Percentiles rank a stretch among this genome's conserved stretches.
phyloP scores from a whole-genome alignment of 768 basidiomycete species.

The Suillus tomentosus region DNA sequence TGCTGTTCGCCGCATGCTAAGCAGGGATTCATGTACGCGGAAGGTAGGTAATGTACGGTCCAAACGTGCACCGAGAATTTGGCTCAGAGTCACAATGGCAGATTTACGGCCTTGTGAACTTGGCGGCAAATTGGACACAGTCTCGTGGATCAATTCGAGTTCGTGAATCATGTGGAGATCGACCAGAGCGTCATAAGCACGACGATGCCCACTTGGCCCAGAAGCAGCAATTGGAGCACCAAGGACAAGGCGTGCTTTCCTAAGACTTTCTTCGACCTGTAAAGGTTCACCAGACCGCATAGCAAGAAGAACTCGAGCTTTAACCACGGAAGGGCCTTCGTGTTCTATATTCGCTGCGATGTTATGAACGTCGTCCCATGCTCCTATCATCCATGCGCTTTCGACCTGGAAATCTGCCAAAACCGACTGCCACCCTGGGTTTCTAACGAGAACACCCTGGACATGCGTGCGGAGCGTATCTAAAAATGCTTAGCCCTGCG shows the following conservation, averaged over 20 bases:
- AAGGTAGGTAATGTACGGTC: conserved; percentile 84
- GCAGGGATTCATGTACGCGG: conserved; percentile 81
- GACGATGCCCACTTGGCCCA: conserved; percentile 77
- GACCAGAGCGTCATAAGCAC: conserved; percentile 84
- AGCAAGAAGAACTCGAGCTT: conserved; percentile 80
- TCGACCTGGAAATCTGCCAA: conserved; percentile 88
- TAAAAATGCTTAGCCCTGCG: conserved; percentile 31
- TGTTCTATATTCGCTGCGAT: conserved; percentile 53
- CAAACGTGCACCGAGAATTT: conserved; percentile 62
- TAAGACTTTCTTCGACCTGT: conserved; percentile 51
- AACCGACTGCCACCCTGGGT: conserved; percentile 78
- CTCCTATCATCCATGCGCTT: conserved; percentile 94
- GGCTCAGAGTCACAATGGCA: conserved; percentile 40
- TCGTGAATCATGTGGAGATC: conserved; percentile 88
- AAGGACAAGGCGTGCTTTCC: conserved; percentile 67
- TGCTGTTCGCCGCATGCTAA: conserved; percentile 88
- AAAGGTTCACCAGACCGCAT: conserved; percentile 59
- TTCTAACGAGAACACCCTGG: conserved; percentile 80
- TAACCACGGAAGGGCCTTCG: conserved; percentile 63
- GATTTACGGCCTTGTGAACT: conserved; percentile 41
- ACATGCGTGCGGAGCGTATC: conserved; percentile 96
- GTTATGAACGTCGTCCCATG: conserved; percentile 80
- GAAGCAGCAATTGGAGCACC: conserved; percentile 84
- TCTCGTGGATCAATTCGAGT: conserved; percentile 64
- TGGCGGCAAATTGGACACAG: conserved; percentile 40